Percentiles rank a stretch among this genome's conserved stretches.
These are phyloP conservation scores for Hippophae gyantsensis DNA, from an alignment of 306 rosid genomes.

Conservation along the genomic window DNA sequence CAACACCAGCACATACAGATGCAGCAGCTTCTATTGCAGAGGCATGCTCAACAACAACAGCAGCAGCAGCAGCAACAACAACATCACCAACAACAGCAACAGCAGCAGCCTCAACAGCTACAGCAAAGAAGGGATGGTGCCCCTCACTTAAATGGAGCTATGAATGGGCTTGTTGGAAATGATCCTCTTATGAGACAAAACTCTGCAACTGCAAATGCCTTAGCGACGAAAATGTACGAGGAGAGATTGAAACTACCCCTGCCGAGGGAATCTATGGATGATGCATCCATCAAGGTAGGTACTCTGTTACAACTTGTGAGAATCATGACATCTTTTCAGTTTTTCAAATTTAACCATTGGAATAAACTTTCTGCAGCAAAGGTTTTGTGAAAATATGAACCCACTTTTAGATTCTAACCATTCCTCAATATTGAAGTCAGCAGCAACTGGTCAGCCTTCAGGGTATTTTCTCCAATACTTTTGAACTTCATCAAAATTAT, in stretches of 20 bases:
- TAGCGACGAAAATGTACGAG: conserved; percentile 94
- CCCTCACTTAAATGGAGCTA: conserved; percentile 64
- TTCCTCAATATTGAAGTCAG: conserved; percentile 77
- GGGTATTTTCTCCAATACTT: conserved; percentile 41
- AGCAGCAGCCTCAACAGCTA: conserved; percentile 42
- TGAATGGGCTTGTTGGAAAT: conserved; percentile 83
- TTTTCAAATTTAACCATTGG: conserved; percentile 9
- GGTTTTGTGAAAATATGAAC: conserved; percentile 87
- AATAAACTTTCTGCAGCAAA: conserved; percentile 50
- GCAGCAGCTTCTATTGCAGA: conserved; percentile 56
- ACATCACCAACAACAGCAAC: conserved; percentile 44
- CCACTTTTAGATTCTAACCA: conserved; percentile 81
- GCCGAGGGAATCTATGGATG: conserved; percentile 90
- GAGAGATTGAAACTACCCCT: conserved; percentile 76
- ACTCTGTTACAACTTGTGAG: conserved; percentile 15
- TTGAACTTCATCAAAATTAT: conserved; percentile 5
- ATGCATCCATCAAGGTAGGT: conserved; percentile 73
- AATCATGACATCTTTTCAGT: conserved; percentile 9
- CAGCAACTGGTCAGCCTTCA: conserved; percentile 82
- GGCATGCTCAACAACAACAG: conserved; percentile 65
- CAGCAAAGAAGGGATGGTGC: conserved; percentile 77
- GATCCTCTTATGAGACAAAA: conserved; percentile 61
- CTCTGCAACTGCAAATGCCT: conserved; percentile 81
- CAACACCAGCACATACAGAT: conserved; percentile 79
- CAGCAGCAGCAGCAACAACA: conserved; percentile 43